Percentiles rank a stretch among this genome's conserved stretches.
These are phyloP conservation scores for Allantophomopsis cytisporea DNA, from an alignment of 2,329 filamentous ascomycete genomes.

Conservation along the genomic window DNA sequence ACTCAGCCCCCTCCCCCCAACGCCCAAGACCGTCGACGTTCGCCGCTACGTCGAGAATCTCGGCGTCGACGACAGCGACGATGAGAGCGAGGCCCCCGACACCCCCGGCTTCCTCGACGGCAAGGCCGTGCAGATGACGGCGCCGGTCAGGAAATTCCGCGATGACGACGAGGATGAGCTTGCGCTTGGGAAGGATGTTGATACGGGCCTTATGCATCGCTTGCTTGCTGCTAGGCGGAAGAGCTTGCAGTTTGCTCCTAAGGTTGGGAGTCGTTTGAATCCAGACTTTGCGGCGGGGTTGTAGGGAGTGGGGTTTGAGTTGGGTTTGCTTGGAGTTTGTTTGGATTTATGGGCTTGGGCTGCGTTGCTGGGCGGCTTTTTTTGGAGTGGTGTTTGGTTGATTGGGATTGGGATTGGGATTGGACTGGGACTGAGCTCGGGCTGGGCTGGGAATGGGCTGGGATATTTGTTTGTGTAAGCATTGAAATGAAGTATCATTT, in stretches of 20 bases:
- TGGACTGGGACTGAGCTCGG: too few species aligned
- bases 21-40: slow-evolving; percentile 15
- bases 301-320: too few species aligned
- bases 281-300: too few species aligned
- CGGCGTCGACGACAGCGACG: slow-evolving; percentile 9
- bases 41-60: slow-evolving; percentile 13
- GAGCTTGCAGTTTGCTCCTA: slow-evolving; percentile 66
- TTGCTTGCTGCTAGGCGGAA: slow-evolving; percentile 62
- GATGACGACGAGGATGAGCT: slow-evolving; percentile 5
- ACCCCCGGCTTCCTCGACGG: slow-evolving; percentile 16
- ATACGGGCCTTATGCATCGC: slow-evolving; percentile 21
- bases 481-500: too few species aligned
- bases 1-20: slow-evolving; percentile 14
- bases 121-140: slow-evolving; percentile 14
- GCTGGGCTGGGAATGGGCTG: too few species aligned
- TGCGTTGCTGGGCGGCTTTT: too few species aligned
- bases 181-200: slow-evolving; percentile 31
- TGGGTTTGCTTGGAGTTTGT: too few species aligned
- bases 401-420: too few species aligned
- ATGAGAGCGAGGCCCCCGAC: slow-evolving; percentile 7
- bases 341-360: too few species aligned
- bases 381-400: too few species aligned
- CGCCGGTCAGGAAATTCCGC: slow-evolving; percentile 10
- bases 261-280: slow-evolving; percentile 54
- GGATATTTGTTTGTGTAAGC: too few species aligned